Evolutionary conservation across 2,329 filamentous ascomycete species (phyloP).

Genomic region (Lachnellula subtilissima): DNA sequence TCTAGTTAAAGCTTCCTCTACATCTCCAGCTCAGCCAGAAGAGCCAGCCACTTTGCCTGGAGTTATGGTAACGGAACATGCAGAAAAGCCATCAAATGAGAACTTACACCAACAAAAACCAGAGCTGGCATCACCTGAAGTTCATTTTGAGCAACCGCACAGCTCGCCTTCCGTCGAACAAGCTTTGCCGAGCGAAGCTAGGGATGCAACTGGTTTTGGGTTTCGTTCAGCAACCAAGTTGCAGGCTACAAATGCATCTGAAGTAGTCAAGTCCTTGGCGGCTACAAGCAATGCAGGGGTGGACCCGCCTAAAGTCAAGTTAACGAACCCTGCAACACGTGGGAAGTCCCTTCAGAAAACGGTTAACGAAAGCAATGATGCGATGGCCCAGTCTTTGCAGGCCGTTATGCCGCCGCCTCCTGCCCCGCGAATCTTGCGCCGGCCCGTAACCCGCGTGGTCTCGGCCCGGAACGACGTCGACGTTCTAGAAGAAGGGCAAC

Average conservation of each 20-base stretch:
- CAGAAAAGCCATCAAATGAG: not conserved
- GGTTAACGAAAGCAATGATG: conserved; percentile 20
- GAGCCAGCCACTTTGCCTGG: not conserved
- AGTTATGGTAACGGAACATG: not conserved
- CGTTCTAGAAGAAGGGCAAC: not conserved
- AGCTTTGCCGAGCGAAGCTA: not conserved
- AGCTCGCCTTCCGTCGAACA: not conserved
- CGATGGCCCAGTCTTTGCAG: conserved; percentile 10
- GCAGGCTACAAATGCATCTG: not conserved
- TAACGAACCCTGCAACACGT: conserved; percentile 27
- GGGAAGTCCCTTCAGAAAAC: conserved; percentile 22
- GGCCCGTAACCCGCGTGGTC: not conserved
- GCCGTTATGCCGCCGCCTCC: conserved; percentile 15
- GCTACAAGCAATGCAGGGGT: not conserved
- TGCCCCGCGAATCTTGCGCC: conserved; percentile 7
- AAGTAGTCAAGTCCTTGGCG: not conserved
- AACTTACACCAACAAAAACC: not conserved
- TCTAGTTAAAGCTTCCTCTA: conserved; percentile 10
- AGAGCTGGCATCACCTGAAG: conserved; percentile 1
- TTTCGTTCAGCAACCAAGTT: conserved; percentile 1
- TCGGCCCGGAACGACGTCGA: not conserved
- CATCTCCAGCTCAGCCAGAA: not conserved
- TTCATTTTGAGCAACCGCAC: conserved; percentile 7
- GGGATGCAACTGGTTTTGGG: not conserved
- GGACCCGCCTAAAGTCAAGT: conserved; percentile 12